Evolutionary conservation across 1,284 basidiomycete genomes (phyloP), one percentile per base, ranked within the genome.

Genomic region (Rhodotorula glutinis): DNA sequence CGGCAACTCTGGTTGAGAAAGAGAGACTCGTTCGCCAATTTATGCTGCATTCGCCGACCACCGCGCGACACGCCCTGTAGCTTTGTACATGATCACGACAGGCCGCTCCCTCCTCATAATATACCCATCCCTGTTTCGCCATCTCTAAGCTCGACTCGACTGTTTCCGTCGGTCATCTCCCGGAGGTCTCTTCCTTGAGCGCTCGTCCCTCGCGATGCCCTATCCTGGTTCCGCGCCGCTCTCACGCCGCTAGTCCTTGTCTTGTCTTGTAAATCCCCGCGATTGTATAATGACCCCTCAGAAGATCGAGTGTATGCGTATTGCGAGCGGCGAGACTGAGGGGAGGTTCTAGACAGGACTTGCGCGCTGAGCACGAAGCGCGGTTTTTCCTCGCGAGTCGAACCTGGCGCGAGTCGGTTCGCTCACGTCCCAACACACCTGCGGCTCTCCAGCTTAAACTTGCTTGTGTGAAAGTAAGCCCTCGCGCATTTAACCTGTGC

Each of bases 381-480:
- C 47, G 47, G 13, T 21, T 13, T 21, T n/a, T n/a, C 21, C 13
- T n/a, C 21, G 4, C 21, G 21, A n/a, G n/a, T n/a, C n/a, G n/a
- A n/a, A 11, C 11, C 33, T 7, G 33, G 7, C 7, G 33, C 33
- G 33, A 38, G 33, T 11, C 11, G 33, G 33, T 38, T 38, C 33
- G 33, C 33, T 38, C n/a, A 19, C 14, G 11, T 9, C 23, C 49
- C 57, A 40, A 40, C 47, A 40, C 57, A 52, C 49, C 49, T 40
- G 57, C 47, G 38, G 57, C 57, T 21, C 19, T 29, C 49, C 10
- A 30, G 49, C 49, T 59, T 59, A 52, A 52, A 51, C 46, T n/a
- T 52, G 47, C 57, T 52, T 59, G 49, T 52, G 57, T 40, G 49
- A 49, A n/a, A 59, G 57, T 59, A n/a, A 41, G 57, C n/a, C 23